These are phyloP conservation scores for Gossypium stocksii DNA, from an alignment of 345 rosid species.

Conservation along the genomic window DNA sequence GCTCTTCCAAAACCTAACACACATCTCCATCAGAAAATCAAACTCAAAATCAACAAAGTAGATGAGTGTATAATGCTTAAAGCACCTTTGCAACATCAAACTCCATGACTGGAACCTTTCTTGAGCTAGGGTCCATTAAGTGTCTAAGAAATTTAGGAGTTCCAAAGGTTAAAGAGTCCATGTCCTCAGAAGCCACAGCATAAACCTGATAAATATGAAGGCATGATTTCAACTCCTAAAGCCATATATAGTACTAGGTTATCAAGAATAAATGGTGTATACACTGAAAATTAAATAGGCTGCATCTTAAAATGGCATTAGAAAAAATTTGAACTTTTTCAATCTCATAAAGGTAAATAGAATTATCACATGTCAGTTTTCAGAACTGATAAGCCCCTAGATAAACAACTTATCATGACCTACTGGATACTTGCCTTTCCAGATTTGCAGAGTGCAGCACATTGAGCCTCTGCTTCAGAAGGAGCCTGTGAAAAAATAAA, in stretches of 20 bases:
- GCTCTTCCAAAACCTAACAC: slow-evolving; percentile 75
- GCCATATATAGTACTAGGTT: background rate
- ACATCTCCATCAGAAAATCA: slow-evolving; percentile 12
- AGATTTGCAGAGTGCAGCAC: slow-evolving; percentile 85
- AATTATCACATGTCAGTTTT: background rate
- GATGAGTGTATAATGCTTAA: background rate
- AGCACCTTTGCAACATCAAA: slow-evolving; percentile 78
- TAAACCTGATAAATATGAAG: slow-evolving; percentile 51
- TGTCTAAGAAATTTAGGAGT: slow-evolving; percentile 93
- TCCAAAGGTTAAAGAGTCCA: slow-evolving; percentile 98
- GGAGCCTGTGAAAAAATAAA: slow-evolving; percentile 55
- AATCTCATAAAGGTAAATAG: background rate
- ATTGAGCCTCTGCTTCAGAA: slow-evolving; percentile 92
- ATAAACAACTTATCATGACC: slow-evolving; percentile 2
- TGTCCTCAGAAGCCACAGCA: slow-evolving; percentile 98
- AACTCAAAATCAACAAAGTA: slow-evolving; percentile 8
- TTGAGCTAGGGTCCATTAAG: slow-evolving; percentile 97
- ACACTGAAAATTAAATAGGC: background rate
- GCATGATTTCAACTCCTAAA: background rate
- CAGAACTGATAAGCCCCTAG: background rate
- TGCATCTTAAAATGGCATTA: background rate
- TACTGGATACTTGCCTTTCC: slow-evolving; percentile 54
- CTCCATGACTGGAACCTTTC: slow-evolving; percentile 94
- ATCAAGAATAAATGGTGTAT: background rate
- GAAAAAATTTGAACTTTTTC: background rate